A percentile compares a stretch with the other conserved stretches of the same genome.
Conservation (phyloP, 805 yeast species). For the Danielia oregonensis region DNA sequence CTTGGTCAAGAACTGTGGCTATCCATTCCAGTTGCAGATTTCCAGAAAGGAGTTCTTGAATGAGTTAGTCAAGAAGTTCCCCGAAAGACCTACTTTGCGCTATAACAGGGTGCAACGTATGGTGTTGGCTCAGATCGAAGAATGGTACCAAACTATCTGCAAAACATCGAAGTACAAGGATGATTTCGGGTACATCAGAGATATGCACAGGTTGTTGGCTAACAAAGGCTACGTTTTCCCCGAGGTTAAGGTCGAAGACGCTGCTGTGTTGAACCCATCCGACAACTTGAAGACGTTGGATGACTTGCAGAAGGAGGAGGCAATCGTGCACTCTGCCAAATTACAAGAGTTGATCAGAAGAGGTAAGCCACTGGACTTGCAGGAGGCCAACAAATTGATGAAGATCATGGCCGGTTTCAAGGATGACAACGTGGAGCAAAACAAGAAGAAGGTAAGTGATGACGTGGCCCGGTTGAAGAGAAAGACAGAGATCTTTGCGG, state of each 20-base stretch:
- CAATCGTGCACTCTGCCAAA: conserved; percentile 89
- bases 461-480: conserved; percentile 81
- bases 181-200: conserved; percentile 87
- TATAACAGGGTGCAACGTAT: conserved; percentile 80
- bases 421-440: conserved; percentile 71
- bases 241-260: conserved; percentile 82
- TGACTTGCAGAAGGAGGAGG: conserved; percentile 90
- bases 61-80: conserved; percentile 88
- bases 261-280: conserved; percentile 87
- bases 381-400: conserved; percentile 96
- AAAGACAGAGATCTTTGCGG: conserved; percentile 82
- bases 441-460: conserved; percentile 73
- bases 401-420: conserved; percentile 97
- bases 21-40: conserved; percentile 92
- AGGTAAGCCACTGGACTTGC: conserved; percentile 92
- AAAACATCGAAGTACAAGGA: conserved; percentile 85
- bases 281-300: conserved; percentile 84
- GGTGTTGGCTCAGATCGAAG: conserved; percentile 87
- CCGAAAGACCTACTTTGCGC: conserved; percentile 88
- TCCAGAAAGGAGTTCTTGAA: conserved; percentile 92
- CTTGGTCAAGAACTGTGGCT: conserved; percentile 95
- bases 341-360: conserved; percentile 92
- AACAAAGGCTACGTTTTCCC: conserved; percentile 95
- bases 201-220: conserved; percentile 87
- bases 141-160: conserved; percentile 95